These are phyloP conservation scores for Detonula confervacea DNA, from an alignment of 352 stramenopile genomes.

Conservation along the genomic window DNA sequence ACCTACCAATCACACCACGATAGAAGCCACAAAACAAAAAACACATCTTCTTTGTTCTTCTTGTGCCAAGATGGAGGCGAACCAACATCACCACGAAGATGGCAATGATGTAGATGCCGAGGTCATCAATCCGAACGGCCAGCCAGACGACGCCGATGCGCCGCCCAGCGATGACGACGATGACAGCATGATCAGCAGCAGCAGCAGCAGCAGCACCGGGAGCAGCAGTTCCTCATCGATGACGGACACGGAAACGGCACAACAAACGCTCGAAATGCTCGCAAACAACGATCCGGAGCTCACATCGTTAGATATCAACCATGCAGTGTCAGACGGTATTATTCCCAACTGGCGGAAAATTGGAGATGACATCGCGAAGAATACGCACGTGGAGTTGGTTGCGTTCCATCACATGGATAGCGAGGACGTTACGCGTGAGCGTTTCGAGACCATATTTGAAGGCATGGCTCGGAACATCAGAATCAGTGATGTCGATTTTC, in stretches of 20 bases:
- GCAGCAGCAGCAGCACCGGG: neutral
- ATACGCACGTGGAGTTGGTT: neutral
- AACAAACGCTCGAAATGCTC: neutral
- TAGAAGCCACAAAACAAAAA: too few relatives aligned
- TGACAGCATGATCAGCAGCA: neutral
- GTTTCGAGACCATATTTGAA: neutral
- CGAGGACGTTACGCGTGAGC: neutral
- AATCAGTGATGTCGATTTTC: constrained; percentile 1
- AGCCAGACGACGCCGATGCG: too few relatives aligned
- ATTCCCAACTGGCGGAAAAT: neutral
- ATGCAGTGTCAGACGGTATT: too few relatives aligned
- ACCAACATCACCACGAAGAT: too few relatives aligned
- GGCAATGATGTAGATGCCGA: too few relatives aligned
- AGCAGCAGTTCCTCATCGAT: neutral
- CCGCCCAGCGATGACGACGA: neutral
- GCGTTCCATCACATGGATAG: neutral
- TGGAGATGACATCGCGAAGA: neutral
- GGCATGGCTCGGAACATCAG: neutral
- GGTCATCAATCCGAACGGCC: too few relatives aligned
- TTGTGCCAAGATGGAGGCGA: too few relatives aligned
- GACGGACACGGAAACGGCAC: too few relatives aligned
- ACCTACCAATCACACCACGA: too few relatives aligned
- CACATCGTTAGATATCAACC: neutral
- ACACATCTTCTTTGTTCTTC: too few relatives aligned
- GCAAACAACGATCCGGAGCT: neutral